Evolutionary conservation across 2,329 filamentous ascomycete species (phyloP).

Genomic region (Clonostachys chloroleuca): DNA sequence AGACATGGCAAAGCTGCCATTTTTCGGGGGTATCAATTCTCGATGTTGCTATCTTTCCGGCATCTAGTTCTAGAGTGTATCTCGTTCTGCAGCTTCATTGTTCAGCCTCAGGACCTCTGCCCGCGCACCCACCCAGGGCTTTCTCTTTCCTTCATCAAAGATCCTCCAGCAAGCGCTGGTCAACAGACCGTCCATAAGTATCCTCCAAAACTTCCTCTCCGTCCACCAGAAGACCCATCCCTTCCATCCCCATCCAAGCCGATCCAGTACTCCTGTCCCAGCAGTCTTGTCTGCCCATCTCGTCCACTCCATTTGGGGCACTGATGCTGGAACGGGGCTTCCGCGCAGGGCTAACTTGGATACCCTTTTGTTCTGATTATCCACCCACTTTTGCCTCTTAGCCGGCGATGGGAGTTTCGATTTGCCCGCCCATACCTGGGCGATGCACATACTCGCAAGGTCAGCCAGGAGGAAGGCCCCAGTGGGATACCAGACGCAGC

Average conservation of each 20-base stretch:
- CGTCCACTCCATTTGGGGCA: constrained; percentile 26
- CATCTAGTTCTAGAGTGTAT: no score
- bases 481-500: constrained; percentile 25
- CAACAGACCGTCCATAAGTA: constrained; percentile 30
- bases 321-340: constrained; percentile 14
- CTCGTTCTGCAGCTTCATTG: constrained; percentile 1
- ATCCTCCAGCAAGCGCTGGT: constrained; percentile 33
- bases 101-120: constrained; percentile 25
- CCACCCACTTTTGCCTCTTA: constrained; percentile 28
- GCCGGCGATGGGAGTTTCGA: constrained; percentile 23
- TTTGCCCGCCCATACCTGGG: constrained; percentile 35
- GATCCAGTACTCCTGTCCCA: constrained; percentile 30
- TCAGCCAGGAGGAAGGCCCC: constrained; percentile 30
- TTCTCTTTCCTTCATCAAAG: constrained; percentile 30
- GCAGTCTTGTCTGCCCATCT: constrained; percentile 33
- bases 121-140: constrained; percentile 30
- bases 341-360: constrained; percentile 17
- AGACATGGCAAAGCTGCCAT: no score
- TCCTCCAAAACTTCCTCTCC: constrained; percentile 27
- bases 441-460: constrained; percentile 33
- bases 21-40: no score
- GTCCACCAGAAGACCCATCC: constrained; percentile 35
- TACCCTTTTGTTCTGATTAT: constrained; percentile 24
- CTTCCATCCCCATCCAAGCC: constrained; percentile 31
- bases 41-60: no score